Conservation (phyloP, 2,329 filamentous ascomycete species). For the Biscogniauxia mediterranea region DNA sequence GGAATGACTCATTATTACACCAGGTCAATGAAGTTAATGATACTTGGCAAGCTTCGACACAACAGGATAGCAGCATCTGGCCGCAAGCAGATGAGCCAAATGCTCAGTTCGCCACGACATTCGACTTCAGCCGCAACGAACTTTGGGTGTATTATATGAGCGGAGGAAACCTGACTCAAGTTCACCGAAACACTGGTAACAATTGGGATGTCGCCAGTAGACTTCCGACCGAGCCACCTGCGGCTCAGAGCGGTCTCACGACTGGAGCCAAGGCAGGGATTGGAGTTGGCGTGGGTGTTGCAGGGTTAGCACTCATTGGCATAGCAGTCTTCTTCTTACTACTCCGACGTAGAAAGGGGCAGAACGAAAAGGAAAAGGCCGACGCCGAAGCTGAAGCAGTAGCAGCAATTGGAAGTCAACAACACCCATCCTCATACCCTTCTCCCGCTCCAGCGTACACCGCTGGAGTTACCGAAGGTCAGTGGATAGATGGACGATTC, state of each 20-base stretch:
- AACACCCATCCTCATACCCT: not conserved
- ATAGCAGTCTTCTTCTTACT: constrained; percentile 20
- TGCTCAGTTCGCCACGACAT: constrained; percentile 28
- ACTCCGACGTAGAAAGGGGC: constrained; percentile 6
- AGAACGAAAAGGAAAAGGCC: constrained; percentile 5
- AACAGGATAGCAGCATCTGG: constrained; percentile 27
- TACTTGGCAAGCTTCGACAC: constrained; percentile 21
- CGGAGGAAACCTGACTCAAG: constrained; percentile 28
- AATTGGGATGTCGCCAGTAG: constrained; percentile 28
- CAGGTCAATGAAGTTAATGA: constrained; percentile 21
- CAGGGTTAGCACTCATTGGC: constrained; percentile 23
- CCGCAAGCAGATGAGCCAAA: constrained; percentile 33
- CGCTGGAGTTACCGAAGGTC: constrained; percentile 3
- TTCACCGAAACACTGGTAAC: constrained; percentile 21
- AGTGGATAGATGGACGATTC: constrained; percentile 13
- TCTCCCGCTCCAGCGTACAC: constrained; percentile 11
- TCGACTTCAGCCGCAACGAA: constrained; percentile 19
- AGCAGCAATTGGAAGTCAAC: constrained; percentile 1
- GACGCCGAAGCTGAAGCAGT: constrained; percentile 9
- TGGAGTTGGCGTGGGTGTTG: constrained; percentile 28
- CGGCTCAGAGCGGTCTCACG: constrained; percentile 5
- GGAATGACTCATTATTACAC: constrained; percentile 32
- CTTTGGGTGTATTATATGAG: constrained; percentile 36
- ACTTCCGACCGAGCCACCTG: constrained; percentile 14
- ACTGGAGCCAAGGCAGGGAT: constrained; percentile 15